Percentiles rank a stretch among this genome's conserved stretches.
phyloP scores from a whole-genome alignment of 495 filamentous ascomycete genomes.

The Penicillium taxi region DNA sequence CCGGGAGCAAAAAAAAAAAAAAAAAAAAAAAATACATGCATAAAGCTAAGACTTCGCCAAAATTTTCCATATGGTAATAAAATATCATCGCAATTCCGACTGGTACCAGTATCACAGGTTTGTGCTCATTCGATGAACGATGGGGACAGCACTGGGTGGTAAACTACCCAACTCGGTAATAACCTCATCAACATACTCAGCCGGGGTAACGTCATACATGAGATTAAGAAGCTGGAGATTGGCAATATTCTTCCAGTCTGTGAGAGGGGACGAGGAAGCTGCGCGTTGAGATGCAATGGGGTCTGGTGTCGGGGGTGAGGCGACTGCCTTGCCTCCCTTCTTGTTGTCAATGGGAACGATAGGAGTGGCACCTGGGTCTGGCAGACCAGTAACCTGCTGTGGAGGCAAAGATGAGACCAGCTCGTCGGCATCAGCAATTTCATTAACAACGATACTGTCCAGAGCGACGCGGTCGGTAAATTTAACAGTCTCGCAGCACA shows the following conservation, averaged over 20 bases:
- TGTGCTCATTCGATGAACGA: slow-evolving; percentile 44
- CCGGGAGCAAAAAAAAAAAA: no score
- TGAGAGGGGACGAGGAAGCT: slow-evolving; percentile 31
- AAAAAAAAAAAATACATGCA: no score
- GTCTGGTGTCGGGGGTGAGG: slow-evolving; percentile 17
- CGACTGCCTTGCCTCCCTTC: slow-evolving; percentile 30
- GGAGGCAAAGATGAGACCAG: slow-evolving; percentile 32
- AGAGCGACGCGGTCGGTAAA: slow-evolving; percentile 86
- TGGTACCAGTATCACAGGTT: slow-evolving; percentile 29
- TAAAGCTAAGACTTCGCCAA: no score
- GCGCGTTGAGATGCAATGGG: slow-evolving; percentile 12
- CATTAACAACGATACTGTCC: slow-evolving; percentile 88
- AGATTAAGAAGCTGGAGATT: slow-evolving; percentile 71
- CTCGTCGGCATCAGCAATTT: slow-evolving; percentile 69
- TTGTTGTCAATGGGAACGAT: slow-evolving; percentile 23
- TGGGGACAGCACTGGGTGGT: slow-evolving; percentile 71
- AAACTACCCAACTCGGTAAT: slow-evolving; percentile 86
- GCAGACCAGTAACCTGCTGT: slow-evolving; percentile 33
- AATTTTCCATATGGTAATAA: no score
- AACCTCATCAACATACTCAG: slow-evolving; percentile 77
- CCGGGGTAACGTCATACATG: slow-evolving; percentile 92
- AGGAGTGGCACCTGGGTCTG: slow-evolving; percentile 21
- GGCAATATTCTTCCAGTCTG: slow-evolving; percentile 52
- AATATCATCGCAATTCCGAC: not conserved
- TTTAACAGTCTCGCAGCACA: slow-evolving; percentile 91